Evolutionary conservation across 805 yeast species (phyloP).

Genomic region (Suhomyces faveliae): DNA sequence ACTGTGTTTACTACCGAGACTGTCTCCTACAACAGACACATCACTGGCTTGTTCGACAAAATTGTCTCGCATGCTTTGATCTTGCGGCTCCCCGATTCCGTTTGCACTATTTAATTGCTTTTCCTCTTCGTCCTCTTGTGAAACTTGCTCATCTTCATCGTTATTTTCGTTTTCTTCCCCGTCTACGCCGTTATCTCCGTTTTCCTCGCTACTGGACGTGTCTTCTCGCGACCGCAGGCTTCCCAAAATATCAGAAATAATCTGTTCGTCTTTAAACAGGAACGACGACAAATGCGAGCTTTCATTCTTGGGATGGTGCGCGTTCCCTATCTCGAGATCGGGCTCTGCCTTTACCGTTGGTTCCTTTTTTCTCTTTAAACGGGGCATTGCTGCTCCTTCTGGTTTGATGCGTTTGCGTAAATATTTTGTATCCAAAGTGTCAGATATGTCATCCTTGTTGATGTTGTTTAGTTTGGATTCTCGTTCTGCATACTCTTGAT

Average conservation of each 20-base stretch:
- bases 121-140: constrained; percentile 14
- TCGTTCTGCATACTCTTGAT: constrained; percentile 14
- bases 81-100: too few species aligned
- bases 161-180: constrained; percentile 1
- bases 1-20: neutral
- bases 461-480: constrained; percentile 15
- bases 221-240: constrained; percentile 5
- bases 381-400: constrained; percentile 10
- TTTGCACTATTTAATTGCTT: neutral
- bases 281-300: neutral
- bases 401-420: constrained; percentile 17
- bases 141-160: constrained; percentile 12
- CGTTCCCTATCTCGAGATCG: neutral
- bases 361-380: constrained; percentile 9
- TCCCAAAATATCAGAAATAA: neutral
- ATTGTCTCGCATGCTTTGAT: neutral
- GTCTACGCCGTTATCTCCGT: constrained; percentile 8
- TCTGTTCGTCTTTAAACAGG: neutral
- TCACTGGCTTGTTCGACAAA: neutral
- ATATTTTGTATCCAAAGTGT: constrained; percentile 17
- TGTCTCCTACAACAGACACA: constrained; percentile 2
- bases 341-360: constrained; percentile 11
- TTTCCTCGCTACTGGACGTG: constrained; percentile 16
- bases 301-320: neutral
- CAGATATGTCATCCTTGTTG: constrained; percentile 18